Evolutionary conservation across 257 asterid species (phyloP).

Genomic region (Agastache rugosa): DNA sequence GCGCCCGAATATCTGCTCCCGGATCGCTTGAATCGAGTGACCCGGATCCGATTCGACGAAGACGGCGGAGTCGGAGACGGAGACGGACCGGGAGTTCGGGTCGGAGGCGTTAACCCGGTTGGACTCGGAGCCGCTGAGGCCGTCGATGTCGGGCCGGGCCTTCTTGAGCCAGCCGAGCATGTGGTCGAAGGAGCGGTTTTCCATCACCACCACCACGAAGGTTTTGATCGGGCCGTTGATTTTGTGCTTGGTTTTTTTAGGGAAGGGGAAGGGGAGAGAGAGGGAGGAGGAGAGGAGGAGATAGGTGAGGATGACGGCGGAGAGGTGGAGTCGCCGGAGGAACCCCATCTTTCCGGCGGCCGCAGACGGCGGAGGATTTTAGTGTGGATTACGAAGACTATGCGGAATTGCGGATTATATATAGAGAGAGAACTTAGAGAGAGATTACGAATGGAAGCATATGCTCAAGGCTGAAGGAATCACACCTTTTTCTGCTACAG

Average conservation of each 20-base stretch:
- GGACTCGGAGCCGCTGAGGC: slow-evolving; percentile 77
- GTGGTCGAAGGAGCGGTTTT: slow-evolving; percentile 95
- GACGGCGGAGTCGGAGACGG: slow-evolving; percentile 68
- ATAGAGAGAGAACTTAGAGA: not conserved
- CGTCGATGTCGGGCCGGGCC: slow-evolving; percentile 83
- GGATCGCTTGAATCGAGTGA: slow-evolving; percentile 91
- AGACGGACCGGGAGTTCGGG: slow-evolving; percentile 54
- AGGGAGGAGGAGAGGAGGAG: slow-evolving; percentile 49
- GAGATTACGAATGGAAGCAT: slow-evolving; percentile 16
- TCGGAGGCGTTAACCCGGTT: slow-evolving; percentile 77
- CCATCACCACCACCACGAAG: slow-evolving; percentile 86
- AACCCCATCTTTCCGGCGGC: slow-evolving; percentile 46
- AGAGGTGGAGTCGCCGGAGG: slow-evolving; percentile 40
- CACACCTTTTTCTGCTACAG: not conserved
- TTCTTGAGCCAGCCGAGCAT: slow-evolving; percentile 83
- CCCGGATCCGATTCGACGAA: slow-evolving; percentile 92
- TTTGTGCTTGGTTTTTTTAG: slow-evolving; percentile 48
- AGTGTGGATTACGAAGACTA: not conserved
- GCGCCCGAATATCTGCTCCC: slow-evolving; percentile 92
- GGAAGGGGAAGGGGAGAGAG: slow-evolving; percentile 60
- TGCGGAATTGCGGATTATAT: not conserved
- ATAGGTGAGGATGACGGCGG: slow-evolving; percentile 40
- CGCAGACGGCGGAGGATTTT: slow-evolving; percentile 24
- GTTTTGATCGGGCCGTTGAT: slow-evolving; percentile 89
- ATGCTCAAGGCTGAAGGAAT: slow-evolving; percentile 29